Evolutionary conservation across 345 rosid genomes (phyloP).

Genomic region (Cochlearia excelsa): DNA sequence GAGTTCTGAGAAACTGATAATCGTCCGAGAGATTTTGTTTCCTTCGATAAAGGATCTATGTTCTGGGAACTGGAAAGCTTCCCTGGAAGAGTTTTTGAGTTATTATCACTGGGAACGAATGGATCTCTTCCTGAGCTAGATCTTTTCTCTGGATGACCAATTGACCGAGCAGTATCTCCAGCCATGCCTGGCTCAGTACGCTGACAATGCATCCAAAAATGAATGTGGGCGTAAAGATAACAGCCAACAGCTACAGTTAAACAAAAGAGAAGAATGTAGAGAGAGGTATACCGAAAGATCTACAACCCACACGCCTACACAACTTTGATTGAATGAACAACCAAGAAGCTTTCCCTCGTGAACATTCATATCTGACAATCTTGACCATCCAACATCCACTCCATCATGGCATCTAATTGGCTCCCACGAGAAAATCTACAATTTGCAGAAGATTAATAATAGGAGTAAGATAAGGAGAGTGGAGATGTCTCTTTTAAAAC

Average conservation of each 20-base stretch:
- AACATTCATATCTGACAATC: conserved; percentile 85
- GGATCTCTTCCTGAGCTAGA: conserved; percentile 52
- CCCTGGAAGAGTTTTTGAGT: conserved; percentile 49
- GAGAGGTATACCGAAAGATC: conserved; percentile 75
- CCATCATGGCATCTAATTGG: conserved; percentile 85
- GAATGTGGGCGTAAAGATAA: conserved; percentile 9
- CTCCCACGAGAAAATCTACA: conserved; percentile 95
- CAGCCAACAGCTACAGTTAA: too few relatives aligned
- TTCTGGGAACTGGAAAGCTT: conserved; percentile 51
- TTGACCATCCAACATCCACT: conserved; percentile 99
- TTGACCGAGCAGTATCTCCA: conserved; percentile 46
- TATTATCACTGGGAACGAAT: conserved; percentile 52
- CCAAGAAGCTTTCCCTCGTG: conserved; percentile 99
- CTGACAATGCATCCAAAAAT: conserved; percentile 41
- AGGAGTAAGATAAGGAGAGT: conserved; percentile 5
- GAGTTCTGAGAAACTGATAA: conserved; percentile 79
- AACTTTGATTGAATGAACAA: conserved; percentile 95
- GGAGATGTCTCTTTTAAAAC: neutral
- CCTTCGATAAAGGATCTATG: conserved; percentile 56
- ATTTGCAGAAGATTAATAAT: conserved; percentile 22
- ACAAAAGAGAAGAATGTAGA: neutral
- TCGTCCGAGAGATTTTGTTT: conserved; percentile 78
- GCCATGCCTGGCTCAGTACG: conserved; percentile 68
- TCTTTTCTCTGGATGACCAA: conserved; percentile 58
- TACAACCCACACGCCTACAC: conserved; percentile 99